These are phyloP conservation scores for Codiaeum variegatum DNA, from an alignment of 441 rosid species.

Conservation along the genomic window DNA sequence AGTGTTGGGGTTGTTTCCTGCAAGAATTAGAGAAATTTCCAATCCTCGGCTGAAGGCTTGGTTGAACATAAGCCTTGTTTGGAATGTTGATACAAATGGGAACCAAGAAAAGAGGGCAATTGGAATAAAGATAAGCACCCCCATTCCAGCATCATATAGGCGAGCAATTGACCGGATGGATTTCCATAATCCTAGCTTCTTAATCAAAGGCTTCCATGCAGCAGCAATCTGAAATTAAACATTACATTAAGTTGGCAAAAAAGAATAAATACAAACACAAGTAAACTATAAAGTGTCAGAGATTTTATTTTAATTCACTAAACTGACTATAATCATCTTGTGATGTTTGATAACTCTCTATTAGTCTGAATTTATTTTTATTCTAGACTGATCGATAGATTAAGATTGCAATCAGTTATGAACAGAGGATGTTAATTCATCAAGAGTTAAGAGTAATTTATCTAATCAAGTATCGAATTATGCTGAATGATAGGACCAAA, in stretches of 20 bases:
- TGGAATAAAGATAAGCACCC: slow-evolving; percentile 85
- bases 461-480: neutral
- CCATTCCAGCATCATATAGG: slow-evolving; percentile 92
- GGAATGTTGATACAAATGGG: slow-evolving; percentile 96
- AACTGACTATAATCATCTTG: neutral
- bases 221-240: slow-evolving; percentile 61
- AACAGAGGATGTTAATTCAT: neutral
- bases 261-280: neutral
- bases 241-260: neutral
- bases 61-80: slow-evolving; percentile 96
- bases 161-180: slow-evolving; percentile 84
- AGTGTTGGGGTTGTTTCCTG: slow-evolving; percentile 86
- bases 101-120: slow-evolving; percentile 90
- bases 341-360: neutral
- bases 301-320: neutral
- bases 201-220: slow-evolving; percentile 94
- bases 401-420: neutral
- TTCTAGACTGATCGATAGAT: neutral
- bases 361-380: neutral
- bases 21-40: slow-evolving; percentile 94
- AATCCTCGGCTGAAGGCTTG: slow-evolving; percentile 96
- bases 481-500: too few species aligned
- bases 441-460: neutral
- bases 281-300: neutral
- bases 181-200: slow-evolving; percentile 79